Percentiles rank a stretch among this genome's conserved stretches.
Evolutionary conservation across 768 basidiomycete species (phyloP).

Genomic region (Kwoniella bestiolae): DNA sequence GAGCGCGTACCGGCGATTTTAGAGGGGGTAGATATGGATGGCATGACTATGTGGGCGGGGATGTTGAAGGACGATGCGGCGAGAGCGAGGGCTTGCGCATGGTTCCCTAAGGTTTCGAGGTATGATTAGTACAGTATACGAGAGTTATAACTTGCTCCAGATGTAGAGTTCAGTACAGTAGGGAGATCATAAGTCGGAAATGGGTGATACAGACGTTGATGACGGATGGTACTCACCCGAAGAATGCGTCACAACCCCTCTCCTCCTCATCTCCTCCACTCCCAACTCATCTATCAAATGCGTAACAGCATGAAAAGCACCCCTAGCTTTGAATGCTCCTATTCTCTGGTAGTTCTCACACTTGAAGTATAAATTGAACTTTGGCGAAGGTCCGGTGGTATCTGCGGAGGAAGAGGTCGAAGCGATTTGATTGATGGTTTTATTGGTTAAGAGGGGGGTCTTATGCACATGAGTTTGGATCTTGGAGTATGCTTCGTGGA

Average conservation of each 20-base stretch:
- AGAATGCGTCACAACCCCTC: conserved; percentile 48
- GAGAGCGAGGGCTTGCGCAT: conserved; percentile 49
- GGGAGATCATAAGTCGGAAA: no score
- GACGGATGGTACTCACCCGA: conserved; percentile 34
- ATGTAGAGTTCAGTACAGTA: no score
- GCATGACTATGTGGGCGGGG: conserved; percentile 50
- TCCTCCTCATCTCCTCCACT: conserved; percentile 28
- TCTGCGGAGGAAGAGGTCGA: conserved; percentile 10
- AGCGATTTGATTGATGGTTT: conserved; percentile 27
- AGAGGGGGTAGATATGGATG: conserved; percentile 41
- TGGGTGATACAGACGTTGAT: neutral
- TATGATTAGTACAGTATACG: no score
- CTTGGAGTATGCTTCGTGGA: conserved; percentile 30
- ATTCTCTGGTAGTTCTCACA: conserved; percentile 47
- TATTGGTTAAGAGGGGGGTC: conserved; percentile 39
- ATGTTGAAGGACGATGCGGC: conserved; percentile 36
- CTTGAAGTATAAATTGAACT: conserved; percentile 41
- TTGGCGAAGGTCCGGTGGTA: conserved; percentile 13
- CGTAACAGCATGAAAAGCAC: conserved; percentile 40
- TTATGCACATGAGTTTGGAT: conserved; percentile 38
- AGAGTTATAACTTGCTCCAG: no score
- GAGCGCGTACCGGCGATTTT: conserved; percentile 46
- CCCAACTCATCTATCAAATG: conserved; percentile 35
- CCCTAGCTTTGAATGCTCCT: conserved; percentile 50
- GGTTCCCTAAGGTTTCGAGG: conserved; percentile 50